A percentile compares a stretch with the other conserved stretches of the same genome.
These are phyloP conservation scores for Dactylellina drechsleri DNA, from an alignment of 2,329 filamentous ascomycete species.

Conservation along the genomic window DNA sequence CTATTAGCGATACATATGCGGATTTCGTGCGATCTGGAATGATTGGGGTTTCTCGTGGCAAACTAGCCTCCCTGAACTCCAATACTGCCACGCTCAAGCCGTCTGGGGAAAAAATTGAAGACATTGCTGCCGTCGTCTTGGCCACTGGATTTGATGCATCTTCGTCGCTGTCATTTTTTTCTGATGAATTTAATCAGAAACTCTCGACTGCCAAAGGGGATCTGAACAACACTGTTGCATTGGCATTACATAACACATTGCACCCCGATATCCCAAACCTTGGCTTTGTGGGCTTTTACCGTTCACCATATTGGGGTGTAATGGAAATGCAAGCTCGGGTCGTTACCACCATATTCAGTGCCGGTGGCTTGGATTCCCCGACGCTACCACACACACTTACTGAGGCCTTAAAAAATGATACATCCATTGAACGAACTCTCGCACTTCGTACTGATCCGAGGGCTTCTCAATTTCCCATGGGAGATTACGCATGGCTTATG, in stretches of 20 bases:
- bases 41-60: constrained; percentile 68
- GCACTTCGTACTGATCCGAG: constrained; percentile 65
- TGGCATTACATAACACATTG: constrained; percentile 75
- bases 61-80: constrained; percentile 62
- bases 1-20: constrained; percentile 76
- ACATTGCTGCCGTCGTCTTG: constrained; percentile 75
- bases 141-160: constrained; percentile 79
- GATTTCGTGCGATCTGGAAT: constrained; percentile 76
- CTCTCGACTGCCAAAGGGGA: constrained; percentile 70
- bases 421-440: constrained; percentile 65
- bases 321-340: constrained; percentile 86
- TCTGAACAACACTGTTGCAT: constrained; percentile 68
- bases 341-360: constrained; percentile 71
- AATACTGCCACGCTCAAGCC: constrained; percentile 61
- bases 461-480: constrained; percentile 81
- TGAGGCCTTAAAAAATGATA: constrained; percentile 64
- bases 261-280: constrained; percentile 71
- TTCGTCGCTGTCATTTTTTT: constrained; percentile 73
- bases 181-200: constrained; percentile 66
- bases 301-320: constrained; percentile 84
- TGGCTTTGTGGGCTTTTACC: constrained; percentile 84
- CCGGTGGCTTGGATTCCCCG: constrained; percentile 58
- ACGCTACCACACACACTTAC: constrained; percentile 59
- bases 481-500: constrained; percentile 80
- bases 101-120: constrained; percentile 62